A percentile compares a stretch with the other conserved stretches of the same genome.
Evolutionary conservation across 768 basidiomycete genomes (phyloP).

Genomic region (Boletus eberwhitei): DNA sequence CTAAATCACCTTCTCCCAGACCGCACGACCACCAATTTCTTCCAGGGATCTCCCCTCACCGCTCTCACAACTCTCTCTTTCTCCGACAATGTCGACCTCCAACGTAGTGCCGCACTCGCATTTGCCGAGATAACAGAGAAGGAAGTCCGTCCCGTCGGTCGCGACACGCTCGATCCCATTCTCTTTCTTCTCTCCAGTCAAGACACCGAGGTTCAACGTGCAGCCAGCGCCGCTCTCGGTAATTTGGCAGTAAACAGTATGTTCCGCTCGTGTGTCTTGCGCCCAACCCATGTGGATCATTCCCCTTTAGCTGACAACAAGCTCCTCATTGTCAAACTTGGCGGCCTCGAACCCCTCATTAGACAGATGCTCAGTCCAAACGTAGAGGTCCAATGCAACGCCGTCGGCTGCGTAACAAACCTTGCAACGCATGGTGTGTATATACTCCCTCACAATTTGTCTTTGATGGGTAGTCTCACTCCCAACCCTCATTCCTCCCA

Average conservation of each 20-base stretch:
- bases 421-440: conserved; percentile 91
- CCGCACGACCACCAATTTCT: conserved; percentile 98
- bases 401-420: conserved; percentile 98
- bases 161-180: conserved; percentile 97
- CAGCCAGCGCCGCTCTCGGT: conserved; percentile 94
- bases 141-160: conserved; percentile 93
- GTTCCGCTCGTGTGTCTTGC: conserved; percentile 34
- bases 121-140: conserved; percentile 99
- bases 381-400: conserved; percentile 99
- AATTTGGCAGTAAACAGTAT: conserved; percentile 97
- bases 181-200: conserved; percentile 96
- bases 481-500: conserved; percentile 7
- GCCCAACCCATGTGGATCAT: conserved; percentile 8
- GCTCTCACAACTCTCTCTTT: conserved; percentile 97
- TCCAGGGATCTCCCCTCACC: conserved; percentile 85
- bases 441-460: neutral
- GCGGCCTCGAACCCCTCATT: conserved; percentile 95
- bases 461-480: conserved; percentile 1
- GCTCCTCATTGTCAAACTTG: conserved; percentile 94
- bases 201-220: conserved; percentile 98
- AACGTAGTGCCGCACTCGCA: conserved; percentile 94
- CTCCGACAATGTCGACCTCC: conserved; percentile 98
- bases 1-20: conserved; percentile 38
- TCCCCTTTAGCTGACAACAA: conserved; percentile 86
- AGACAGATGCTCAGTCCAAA: conserved; percentile 99